Percentiles rank a stretch among this genome's conserved stretches.
Conservation (phyloP, 208 protist genomes). For the Leishmania major region DNA sequence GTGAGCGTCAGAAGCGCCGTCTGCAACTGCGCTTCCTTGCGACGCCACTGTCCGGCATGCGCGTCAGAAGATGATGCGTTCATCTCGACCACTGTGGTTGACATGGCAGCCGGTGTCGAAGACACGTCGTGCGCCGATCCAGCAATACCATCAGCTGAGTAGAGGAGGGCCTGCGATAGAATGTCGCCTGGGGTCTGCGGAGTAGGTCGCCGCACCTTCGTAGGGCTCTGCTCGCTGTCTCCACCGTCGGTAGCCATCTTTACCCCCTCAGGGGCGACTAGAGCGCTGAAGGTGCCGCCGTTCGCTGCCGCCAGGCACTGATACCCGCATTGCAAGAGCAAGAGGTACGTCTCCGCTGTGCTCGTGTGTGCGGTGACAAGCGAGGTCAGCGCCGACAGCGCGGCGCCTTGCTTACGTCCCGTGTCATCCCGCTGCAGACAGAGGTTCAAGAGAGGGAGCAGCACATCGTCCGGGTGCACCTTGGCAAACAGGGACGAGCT, state of each 20-base stretch:
- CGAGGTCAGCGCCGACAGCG: conserved; percentile 41
- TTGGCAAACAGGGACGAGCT: conserved; percentile 75
- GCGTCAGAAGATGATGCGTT: neutral
- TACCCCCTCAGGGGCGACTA: no score
- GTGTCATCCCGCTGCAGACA: conserved; percentile 51
- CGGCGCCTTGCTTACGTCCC: conserved; percentile 53
- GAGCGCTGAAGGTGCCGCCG: neutral
- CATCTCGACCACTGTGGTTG: neutral
- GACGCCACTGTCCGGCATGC: neutral
- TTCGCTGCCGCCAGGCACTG: neutral
- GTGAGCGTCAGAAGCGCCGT: conserved; percentile 22
- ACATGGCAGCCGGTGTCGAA: neutral
- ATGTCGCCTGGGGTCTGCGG: conserved; percentile 51
- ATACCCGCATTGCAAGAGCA: conserved; percentile 22
- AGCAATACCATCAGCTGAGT: conserved; percentile 20
- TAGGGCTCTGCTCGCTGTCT: neutral
- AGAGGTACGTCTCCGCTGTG: conserved; percentile 22
- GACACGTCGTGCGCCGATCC: neutral
- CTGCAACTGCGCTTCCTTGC: conserved; percentile 15
- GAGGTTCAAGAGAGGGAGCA: conserved; percentile 66
- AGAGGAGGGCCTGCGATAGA: conserved; percentile 44
- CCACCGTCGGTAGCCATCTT: neutral
- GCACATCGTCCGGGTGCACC: conserved; percentile 74
- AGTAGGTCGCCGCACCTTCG: neutral
- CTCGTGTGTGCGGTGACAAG: conserved; percentile 60